Evolutionary conservation across 75 land plant species (phyloP).

Genomic region (Pinus taeda): DNA sequence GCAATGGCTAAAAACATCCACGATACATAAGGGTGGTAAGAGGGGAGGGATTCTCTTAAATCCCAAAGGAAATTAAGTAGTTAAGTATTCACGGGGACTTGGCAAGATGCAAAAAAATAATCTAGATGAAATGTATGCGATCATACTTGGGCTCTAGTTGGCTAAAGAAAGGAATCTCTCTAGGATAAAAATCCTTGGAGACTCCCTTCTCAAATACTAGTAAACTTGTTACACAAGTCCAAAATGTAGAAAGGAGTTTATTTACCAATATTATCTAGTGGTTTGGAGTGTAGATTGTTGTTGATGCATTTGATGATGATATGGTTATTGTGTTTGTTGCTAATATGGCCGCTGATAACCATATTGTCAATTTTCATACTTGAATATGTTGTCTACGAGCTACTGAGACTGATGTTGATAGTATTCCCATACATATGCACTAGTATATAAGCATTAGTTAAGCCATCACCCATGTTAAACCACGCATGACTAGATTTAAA

Average conservation of each 20-base stretch:
- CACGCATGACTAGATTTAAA: too few relatives aligned
- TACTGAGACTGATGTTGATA: background rate
- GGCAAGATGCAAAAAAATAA: too few relatives aligned
- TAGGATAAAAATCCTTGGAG: too few relatives aligned
- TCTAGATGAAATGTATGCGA: background rate
- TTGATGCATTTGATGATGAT: conserved; percentile 4
- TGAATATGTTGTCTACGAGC: background rate
- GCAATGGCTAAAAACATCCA: background rate
- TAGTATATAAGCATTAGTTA: too few relatives aligned
- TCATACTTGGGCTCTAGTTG: background rate
- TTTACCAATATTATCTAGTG: background rate
- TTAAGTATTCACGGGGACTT: too few relatives aligned
- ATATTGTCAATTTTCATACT: background rate
- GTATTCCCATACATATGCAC: too few relatives aligned
- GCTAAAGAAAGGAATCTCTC: background rate
- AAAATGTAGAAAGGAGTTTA: too few relatives aligned
- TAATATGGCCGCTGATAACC: background rate
- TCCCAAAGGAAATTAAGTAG: too few relatives aligned
- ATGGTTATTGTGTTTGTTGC: background rate
- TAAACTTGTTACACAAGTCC: too few relatives aligned
- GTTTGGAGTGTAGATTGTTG: background rate
- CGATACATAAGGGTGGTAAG: background rate
- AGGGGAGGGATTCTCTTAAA: too few relatives aligned
- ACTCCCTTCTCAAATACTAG: background rate
- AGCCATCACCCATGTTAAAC: too few relatives aligned